Evolutionary conservation across 1,139 yeast genomes (phyloP).

Genomic region (Kodamaea sp.): DNA sequence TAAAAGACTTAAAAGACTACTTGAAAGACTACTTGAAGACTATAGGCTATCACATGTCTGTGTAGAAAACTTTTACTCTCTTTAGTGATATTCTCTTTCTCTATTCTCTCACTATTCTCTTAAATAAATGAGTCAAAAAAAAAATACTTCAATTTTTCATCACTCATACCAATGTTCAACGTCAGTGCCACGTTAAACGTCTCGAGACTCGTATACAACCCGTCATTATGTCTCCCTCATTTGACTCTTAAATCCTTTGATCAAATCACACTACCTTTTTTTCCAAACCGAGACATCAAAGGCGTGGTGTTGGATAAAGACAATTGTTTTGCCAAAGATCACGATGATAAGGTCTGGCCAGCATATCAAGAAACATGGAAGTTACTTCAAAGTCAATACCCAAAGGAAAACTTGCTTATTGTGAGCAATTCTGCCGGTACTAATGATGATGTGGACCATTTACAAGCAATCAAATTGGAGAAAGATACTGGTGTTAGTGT

Average conservation of each 20-base stretch:
- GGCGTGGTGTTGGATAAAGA: slow-evolving; percentile 92
- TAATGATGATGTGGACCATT: slow-evolving; percentile 57
- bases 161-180: slow-evolving; percentile 39
- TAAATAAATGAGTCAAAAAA: no score
- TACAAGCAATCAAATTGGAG: slow-evolving; percentile 67
- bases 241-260: slow-evolving; percentile 61
- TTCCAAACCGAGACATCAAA: slow-evolving; percentile 44
- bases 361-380: slow-evolving; percentile 63
- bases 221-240: slow-evolving; percentile 70
- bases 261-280: slow-evolving; percentile 50
- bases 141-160: not conserved
- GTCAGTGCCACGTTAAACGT: slow-evolving; percentile 73
- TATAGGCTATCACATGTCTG: no score
- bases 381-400: slow-evolving; percentile 50
- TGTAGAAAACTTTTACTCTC: no score
- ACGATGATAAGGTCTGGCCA: slow-evolving; percentile 78
- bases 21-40: no score
- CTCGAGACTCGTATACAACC: slow-evolving; percentile 56
- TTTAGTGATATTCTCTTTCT: no score
- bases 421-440: slow-evolving; percentile 97
- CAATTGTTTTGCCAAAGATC: slow-evolving; percentile 88
- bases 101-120: no score
- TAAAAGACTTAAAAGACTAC: no score
- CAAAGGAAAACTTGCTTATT: slow-evolving; percentile 64
- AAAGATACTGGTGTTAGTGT: slow-evolving; percentile 71